These are phyloP conservation scores for Punica granatum DNA, from an alignment of 345 rosid species.

Conservation along the genomic window DNA sequence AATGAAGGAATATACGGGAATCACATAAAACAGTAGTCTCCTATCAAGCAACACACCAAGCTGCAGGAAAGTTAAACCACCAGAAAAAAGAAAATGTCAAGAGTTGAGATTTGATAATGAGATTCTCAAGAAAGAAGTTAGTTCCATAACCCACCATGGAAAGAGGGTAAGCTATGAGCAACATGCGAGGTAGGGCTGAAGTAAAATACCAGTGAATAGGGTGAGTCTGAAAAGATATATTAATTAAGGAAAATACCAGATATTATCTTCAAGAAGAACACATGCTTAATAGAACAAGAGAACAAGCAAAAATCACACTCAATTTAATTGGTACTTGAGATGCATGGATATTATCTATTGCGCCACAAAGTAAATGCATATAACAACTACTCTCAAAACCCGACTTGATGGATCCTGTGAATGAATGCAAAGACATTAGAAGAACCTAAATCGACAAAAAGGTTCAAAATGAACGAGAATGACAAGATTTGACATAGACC, in stretches of 20 bases:
- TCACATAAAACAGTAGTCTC: slow-evolving; percentile 49
- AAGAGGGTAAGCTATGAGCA: slow-evolving; percentile 88
- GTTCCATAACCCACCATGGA: slow-evolving; percentile 52
- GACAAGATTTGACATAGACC: not conserved
- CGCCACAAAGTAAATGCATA: not conserved
- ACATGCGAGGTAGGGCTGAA: slow-evolving; percentile 85
- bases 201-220: slow-evolving; percentile 92
- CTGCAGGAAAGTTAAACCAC: slow-evolving; percentile 32
- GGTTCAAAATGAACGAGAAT: not conserved
- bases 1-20: slow-evolving; percentile 67
- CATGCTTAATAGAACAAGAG: not conserved
- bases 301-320: not conserved
- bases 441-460: not conserved
- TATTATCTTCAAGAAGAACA: not conserved
- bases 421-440: not conserved
- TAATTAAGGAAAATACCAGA: slow-evolving; percentile 27
- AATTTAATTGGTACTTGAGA: not conserved
- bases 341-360: not conserved
- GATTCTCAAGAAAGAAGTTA: not conserved
- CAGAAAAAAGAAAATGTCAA: not conserved
- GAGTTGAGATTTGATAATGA: not conserved
- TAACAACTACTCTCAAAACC: not conserved
- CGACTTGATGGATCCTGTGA: not conserved
- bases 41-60: slow-evolving; percentile 72
- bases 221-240: slow-evolving; percentile 51